Evolutionary conservation across 306 rosid genomes (phyloP).

Genomic region (Inga leiocalycina): DNA sequence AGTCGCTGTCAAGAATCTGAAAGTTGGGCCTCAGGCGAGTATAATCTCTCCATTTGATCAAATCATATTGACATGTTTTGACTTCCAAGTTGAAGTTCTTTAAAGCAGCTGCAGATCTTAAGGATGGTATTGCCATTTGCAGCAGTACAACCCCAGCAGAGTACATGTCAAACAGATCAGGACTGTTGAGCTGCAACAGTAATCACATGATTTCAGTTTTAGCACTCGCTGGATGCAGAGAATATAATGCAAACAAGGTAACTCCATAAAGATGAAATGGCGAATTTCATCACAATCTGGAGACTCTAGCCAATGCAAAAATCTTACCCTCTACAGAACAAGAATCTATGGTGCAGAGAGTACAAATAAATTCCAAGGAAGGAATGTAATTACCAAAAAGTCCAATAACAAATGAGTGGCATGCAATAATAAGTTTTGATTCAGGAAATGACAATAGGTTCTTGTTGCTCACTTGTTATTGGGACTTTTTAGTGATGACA

Average conservation of each 20-base stretch:
- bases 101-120: constrained; percentile 78
- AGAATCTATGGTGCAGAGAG: background rate
- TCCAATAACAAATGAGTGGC: no score
- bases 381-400: no score
- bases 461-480: no score
- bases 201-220: constrained; percentile 34
- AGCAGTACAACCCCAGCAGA: constrained; percentile 95
- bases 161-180: constrained; percentile 92
- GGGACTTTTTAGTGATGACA: no score
- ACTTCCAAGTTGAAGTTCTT: constrained; percentile 85
- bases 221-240: constrained; percentile 9
- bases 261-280: constrained; percentile 13
- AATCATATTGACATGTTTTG: constrained; percentile 65
- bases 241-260: constrained; percentile 20
- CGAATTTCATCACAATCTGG: constrained; percentile 11
- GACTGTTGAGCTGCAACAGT: constrained; percentile 84
- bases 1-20: constrained; percentile 71
- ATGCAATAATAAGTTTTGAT: no score
- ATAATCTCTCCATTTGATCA: constrained; percentile 76
- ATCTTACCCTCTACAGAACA: background rate
- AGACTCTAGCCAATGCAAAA: constrained; percentile 21
- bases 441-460: no score
- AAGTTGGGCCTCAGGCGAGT: constrained; percentile 69
- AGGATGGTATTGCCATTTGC: constrained; percentile 88
- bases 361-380: background rate